Evolutionary conservation across 768 basidiomycete genomes (phyloP).

Genomic region (Kondoa subrosea): DNA sequence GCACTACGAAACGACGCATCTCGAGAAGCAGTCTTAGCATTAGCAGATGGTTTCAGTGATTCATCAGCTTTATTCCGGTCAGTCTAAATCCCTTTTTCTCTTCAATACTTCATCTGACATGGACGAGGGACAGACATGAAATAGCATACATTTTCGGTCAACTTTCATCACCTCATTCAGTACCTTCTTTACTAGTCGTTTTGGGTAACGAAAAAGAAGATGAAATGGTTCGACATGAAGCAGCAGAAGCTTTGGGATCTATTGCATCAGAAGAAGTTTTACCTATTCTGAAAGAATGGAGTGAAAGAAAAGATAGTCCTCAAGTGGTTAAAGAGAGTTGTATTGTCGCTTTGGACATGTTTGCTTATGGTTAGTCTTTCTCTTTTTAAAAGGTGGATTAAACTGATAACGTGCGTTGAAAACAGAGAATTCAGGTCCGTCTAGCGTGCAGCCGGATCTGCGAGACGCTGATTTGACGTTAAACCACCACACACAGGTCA

Average conservation of each 20-base stretch:
- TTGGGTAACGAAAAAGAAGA: slow-evolving; percentile 56
- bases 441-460: too few relatives aligned
- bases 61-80: slow-evolving; percentile 85
- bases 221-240: slow-evolving; percentile 97
- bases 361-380: background rate
- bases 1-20: slow-evolving; percentile 70
- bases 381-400: background rate
- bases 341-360: slow-evolving; percentile 61
- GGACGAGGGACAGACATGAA: slow-evolving; percentile 53
- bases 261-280: slow-evolving; percentile 86
- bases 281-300: slow-evolving; percentile 70
- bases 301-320: slow-evolving; percentile 49
- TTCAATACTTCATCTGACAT: background rate
- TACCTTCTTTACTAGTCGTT: slow-evolving; percentile 64
- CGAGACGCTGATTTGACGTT: too few relatives aligned
- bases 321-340: slow-evolving; percentile 84
- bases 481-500: too few relatives aligned
- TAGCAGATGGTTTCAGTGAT: slow-evolving; percentile 77
- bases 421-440: background rate
- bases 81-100: slow-evolving; percentile 29
- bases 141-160: slow-evolving; percentile 98
- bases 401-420: background rate
- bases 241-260: slow-evolving; percentile 94
- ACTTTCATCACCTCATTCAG: slow-evolving; percentile 68
- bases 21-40: slow-evolving; percentile 65